Evolutionary conservation across 176 grass and related monocot species (phyloP).

Genomic region (Aegilops tauschii): DNA sequence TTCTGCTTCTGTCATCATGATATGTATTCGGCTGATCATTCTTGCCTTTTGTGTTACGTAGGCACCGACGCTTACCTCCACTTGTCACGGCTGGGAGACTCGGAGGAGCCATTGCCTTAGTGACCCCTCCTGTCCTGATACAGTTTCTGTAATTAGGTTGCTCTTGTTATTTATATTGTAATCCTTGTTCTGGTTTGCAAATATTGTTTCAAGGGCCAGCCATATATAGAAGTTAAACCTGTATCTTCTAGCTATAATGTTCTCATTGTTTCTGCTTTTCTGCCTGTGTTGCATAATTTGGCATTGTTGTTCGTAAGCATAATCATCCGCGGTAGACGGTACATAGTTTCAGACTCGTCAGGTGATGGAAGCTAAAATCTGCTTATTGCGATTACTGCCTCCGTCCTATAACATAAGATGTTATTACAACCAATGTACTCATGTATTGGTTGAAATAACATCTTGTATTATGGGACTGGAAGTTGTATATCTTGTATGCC

Average conservation of each 20-base stretch:
- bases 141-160: slow-evolving; percentile 19
- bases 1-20: background rate
- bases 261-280: background rate
- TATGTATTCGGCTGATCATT: background rate
- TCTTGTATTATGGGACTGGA: too few relatives aligned
- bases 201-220: slow-evolving; percentile 26
- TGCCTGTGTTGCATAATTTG: background rate
- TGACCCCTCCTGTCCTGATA: slow-evolving; percentile 1
- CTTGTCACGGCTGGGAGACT: slow-evolving; percentile 87
- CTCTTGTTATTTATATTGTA: slow-evolving; percentile 18
- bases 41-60: slow-evolving; percentile 17
- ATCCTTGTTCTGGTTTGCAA: slow-evolving; percentile 24
- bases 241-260: background rate
- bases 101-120: slow-evolving; percentile 83
- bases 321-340: background rate
- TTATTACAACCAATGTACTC: too few relatives aligned
- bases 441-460: too few relatives aligned
- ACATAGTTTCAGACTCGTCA: background rate
- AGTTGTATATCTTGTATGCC: slow-evolving; percentile 11
- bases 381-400: background rate
- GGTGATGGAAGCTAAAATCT: background rate
- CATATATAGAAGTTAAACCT: slow-evolving; percentile 15
- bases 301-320: background rate
- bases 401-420: too few relatives aligned
- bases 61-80: slow-evolving; percentile 98